Percentiles rank a stretch among this genome's conserved stretches.
These are phyloP conservation scores for Paecilomyces sp. DNA, from an alignment of 2,329 filamentous ascomycete species.

Conservation along the genomic window DNA sequence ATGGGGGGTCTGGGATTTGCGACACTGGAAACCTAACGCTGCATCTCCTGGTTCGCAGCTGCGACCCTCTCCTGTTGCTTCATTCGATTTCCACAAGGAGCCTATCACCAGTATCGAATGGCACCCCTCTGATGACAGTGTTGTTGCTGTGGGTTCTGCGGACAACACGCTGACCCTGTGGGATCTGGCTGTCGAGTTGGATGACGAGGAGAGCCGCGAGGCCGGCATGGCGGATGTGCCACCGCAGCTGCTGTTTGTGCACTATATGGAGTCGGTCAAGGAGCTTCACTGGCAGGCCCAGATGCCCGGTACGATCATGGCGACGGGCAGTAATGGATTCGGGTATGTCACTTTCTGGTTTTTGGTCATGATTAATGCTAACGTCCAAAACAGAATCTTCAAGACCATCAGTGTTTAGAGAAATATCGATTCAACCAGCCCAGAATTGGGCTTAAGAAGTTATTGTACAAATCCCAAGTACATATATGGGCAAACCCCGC, in stretches of 20 bases:
- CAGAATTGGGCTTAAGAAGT: not conserved
- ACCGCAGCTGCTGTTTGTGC: slow-evolving; percentile 89
- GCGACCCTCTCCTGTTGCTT: slow-evolving; percentile 75
- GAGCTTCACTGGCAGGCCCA: slow-evolving; percentile 97
- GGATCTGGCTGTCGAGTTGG: slow-evolving; percentile 93
- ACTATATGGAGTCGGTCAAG: slow-evolving; percentile 92
- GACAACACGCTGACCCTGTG: slow-evolving; percentile 93
- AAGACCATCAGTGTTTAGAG: slow-evolving; percentile 71
- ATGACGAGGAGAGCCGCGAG: slow-evolving; percentile 92
- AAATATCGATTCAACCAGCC: not conserved
- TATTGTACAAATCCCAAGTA: not conserved
- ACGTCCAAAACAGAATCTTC: slow-evolving; percentile 53
- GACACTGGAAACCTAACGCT: slow-evolving; percentile 75
- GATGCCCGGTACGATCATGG: slow-evolving; percentile 82
- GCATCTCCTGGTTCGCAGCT: slow-evolving; percentile 39
- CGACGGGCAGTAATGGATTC: slow-evolving; percentile 82
- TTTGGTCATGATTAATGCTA: not conserved
- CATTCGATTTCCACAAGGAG: slow-evolving; percentile 92
- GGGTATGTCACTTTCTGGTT: slow-evolving; percentile 37
- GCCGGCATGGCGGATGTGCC: slow-evolving; percentile 84
- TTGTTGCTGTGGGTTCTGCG: slow-evolving; percentile 82
- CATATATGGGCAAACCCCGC: not conserved
- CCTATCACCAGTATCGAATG: slow-evolving; percentile 95
- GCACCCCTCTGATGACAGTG: slow-evolving; percentile 95
- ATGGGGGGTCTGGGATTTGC: slow-evolving; percentile 94